Conservation (phyloP, 257 asterid species). For the Solanum pennellii region DNA sequence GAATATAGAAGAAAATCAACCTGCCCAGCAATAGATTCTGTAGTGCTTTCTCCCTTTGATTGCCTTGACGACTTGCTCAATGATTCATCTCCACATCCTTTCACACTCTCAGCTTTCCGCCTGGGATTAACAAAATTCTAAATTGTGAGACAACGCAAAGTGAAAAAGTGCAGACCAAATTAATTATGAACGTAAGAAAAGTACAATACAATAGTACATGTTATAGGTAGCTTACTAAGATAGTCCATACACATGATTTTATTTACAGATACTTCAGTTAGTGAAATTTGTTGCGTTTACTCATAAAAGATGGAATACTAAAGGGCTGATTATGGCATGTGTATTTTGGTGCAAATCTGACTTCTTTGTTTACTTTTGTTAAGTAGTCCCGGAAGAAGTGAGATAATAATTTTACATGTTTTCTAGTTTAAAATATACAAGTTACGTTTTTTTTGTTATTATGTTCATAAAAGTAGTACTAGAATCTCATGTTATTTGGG, state of each 20-base stretch:
- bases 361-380: neutral
- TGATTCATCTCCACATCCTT: constrained; percentile 18
- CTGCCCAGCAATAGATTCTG: constrained; percentile 19
- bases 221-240: neutral
- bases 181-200: neutral
- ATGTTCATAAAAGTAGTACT: neutral
- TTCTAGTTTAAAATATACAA: neutral
- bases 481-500: neutral
- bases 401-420: neutral
- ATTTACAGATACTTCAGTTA: neutral
- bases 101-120: constrained; percentile 20
- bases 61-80: constrained; percentile 9
- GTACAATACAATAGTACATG: neutral
- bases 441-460: neutral
- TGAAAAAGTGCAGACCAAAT: neutral
- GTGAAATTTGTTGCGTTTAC: neutral
- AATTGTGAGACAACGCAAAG: neutral
- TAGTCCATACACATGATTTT: neutral
- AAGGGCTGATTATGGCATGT: neutral
- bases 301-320: neutral
- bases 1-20: constrained; percentile 9
- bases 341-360: neutral
- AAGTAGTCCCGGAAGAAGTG: neutral
- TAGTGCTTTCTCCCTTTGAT: constrained; percentile 3
- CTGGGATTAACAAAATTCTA: constrained; percentile 7